Base-by-base conservation (phyloP, 192 early-diverging fungal genomes). In the Globomyces pollinis-pini region DNA sequence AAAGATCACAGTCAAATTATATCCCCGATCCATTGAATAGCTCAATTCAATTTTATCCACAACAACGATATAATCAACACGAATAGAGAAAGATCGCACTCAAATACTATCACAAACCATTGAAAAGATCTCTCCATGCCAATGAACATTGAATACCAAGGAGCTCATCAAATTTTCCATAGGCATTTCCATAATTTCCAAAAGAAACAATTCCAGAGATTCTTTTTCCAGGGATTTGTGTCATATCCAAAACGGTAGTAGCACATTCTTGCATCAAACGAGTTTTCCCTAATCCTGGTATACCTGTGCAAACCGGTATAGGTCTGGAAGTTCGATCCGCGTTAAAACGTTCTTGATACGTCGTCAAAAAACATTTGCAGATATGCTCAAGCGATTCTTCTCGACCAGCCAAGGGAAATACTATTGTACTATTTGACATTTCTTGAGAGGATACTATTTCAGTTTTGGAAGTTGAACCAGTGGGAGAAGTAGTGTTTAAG, bases 61-160 rank as follows among this genome's bases (percentile, higher is more conserved):
- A n/a, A n/a, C n/a, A n/a, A n/a, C n/a, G n/a, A n/a, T n/a, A n/a
- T n/a, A n/a, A n/a, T n/a, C n/a, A n/a, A n/a, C n/a, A n/a, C n/a
- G n/a, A n/a, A n/a, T n/a, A n/a, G n/a, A n/a, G n/a, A n/a, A n/a
- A n/a, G n/a, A n/a, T n/a, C n/a, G n/a, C n/a, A n/a, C n/a, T n/a
- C n/a, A n/a, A n/a, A n/a, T n/a, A n/a, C n/a, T n/a, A n/a, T n/a
- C n/a, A n/a, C n/a, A n/a, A n/a, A n/a, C n/a, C n/a, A n/a, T n/a
- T n/a, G n/a, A n/a, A 53, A 16, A 60, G 20, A 16, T 47, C 59
- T 5, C 59, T 24, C 59, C 59, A 60, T 1, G 59, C 59, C 13
- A 60, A 60, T 13, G 59, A 60, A 24, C 59, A 60, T 34, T 60
- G 50, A 60, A 60, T 60, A 1, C 59, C 52, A 60, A 60, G 59